phyloP scores from a whole-genome alignment of 257 asterid species.

The Przewalskia tangutica region DNA sequence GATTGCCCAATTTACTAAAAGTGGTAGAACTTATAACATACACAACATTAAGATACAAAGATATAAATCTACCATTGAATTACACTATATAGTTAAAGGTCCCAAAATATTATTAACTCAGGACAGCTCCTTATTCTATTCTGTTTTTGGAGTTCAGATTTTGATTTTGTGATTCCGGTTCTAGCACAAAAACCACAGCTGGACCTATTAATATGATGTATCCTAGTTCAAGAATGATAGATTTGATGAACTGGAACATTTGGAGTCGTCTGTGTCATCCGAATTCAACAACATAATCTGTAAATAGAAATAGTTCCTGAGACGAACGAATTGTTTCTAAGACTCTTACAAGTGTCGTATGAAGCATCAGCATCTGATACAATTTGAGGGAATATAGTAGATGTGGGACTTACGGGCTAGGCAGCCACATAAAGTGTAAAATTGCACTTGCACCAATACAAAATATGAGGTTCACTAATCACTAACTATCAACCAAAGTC shows the following conservation, averaged over 20 bases:
- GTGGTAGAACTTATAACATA: not conserved
- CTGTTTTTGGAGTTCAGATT: not conserved
- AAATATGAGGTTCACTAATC: not conserved
- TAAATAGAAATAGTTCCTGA: not conserved
- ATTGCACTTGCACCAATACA: not conserved
- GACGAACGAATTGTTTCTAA: not conserved
- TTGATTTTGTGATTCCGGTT: not conserved
- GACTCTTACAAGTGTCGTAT: not conserved
- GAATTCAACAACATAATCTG: not conserved
- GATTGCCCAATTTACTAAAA: not conserved
- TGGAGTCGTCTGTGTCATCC: not conserved
- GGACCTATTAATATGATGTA: not conserved
- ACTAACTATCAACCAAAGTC: not conserved
- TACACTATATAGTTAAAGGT: not conserved
- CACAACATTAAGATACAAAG: not conserved
- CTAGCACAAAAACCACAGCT: not conserved
- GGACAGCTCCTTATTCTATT: not conserved
- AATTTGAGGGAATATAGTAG: not conserved
- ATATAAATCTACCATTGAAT: not conserved
- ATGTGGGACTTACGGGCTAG: not conserved
- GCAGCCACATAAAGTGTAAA: not conserved
- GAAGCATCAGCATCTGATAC: not conserved
- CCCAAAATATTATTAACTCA: not conserved
- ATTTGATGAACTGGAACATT: not conserved
- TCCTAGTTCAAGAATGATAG: not conserved